Evolutionary conservation across 768 basidiomycete genomes (phyloP), one percentile per base, ranked within the genome.

Genomic region (Hirschioporus abietinus): DNA sequence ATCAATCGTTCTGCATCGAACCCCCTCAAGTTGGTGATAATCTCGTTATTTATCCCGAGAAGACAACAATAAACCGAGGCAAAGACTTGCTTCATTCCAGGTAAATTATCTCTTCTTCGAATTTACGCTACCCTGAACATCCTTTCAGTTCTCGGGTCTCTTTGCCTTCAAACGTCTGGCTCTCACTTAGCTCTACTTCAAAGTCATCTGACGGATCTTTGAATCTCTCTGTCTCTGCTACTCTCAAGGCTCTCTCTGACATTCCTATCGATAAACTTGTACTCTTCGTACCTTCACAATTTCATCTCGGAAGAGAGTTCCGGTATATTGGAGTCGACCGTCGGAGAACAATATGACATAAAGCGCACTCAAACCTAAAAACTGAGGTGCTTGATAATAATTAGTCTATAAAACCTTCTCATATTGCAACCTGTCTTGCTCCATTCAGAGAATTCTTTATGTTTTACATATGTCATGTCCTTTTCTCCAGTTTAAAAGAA

Each of bases 301-400:
- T 61, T 25, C 60, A 61, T 61, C 30, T 61, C 25, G 60, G 25
- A 3, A 61, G 23, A 24, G 60, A 61, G 30, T 61, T 61, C 30
- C 25, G 24, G 60, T 61, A 61, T 34, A 34, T 61, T 23, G 60
- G 60, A 15, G 60, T 61, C 5, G 60, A 61, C 60, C 24, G 60
- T 25, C 24, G 60, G 17, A 61, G 30, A 24, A 61, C 60, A 5
- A 61, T 61, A 61, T 61, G 30, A 34, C n/a, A n/a, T n/a, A n/a
- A n/a, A n/a, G n/a, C n/a, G n/a, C n/a, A 59, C 20, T 30, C 30
- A 30, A 30, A 30, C 30, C 2, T 30, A 30, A 2, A 30, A 30
- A 2, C 8, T 30, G 30, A 30, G 8, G 30, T n/a, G n/a, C n/a
- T n/a, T n/a, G n/a, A n/a, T n/a, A n/a, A n/a, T n/a, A n/a, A n/a